A percentile compares a stretch with the other conserved stretches of the same genome.
These are phyloP conservation scores for Wickerhamomyces chaumierensis DNA, from an alignment of 805 yeast genomes.

Conservation along the genomic window DNA sequence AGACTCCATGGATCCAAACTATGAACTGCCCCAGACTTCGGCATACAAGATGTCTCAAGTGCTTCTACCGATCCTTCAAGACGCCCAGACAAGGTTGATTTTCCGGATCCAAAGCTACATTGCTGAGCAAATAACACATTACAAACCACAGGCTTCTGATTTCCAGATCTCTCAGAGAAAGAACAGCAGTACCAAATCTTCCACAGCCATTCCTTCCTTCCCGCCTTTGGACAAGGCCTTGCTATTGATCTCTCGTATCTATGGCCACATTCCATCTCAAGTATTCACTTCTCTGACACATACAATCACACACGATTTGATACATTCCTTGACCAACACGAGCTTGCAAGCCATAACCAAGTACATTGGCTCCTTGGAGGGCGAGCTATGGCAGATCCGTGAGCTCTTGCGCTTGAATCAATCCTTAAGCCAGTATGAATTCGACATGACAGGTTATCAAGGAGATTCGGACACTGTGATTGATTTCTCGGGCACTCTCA, in stretches of 20 bases:
- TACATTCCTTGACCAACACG: slow-evolving; percentile 27
- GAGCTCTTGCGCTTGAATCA: slow-evolving; percentile 61
- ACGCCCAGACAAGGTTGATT: slow-evolving; percentile 69
- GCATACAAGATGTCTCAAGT: slow-evolving; percentile 17
- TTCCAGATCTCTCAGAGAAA: slow-evolving; percentile 44
- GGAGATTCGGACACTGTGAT: slow-evolving; percentile 43
- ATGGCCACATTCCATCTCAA: slow-evolving; percentile 63
- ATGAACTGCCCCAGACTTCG: background rate
- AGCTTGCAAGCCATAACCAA: background rate
- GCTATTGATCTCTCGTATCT: slow-evolving; percentile 61
- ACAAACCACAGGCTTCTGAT: slow-evolving; percentile 59
- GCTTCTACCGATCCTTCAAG: slow-evolving; percentile 62
- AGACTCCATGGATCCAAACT: background rate
- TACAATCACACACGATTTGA: slow-evolving; percentile 69
- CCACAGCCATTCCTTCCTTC: slow-evolving; percentile 30
- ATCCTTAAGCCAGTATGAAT: slow-evolving; percentile 68
- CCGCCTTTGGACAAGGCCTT: slow-evolving; percentile 65
- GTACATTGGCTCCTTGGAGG: background rate
- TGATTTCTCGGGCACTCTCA: slow-evolving; percentile 69
- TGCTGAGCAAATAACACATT: slow-evolving; percentile 55
- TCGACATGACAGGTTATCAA: slow-evolving; percentile 23
- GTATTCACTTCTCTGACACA: slow-evolving; percentile 88
- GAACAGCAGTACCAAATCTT: slow-evolving; percentile 15
- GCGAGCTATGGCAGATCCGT: slow-evolving; percentile 51
- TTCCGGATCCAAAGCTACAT: slow-evolving; percentile 68